Evolutionary conservation across 2,329 filamentous ascomycete species (phyloP), one percentile per base, ranked within the genome.

Genomic region (Pezicula rhizophila): DNA sequence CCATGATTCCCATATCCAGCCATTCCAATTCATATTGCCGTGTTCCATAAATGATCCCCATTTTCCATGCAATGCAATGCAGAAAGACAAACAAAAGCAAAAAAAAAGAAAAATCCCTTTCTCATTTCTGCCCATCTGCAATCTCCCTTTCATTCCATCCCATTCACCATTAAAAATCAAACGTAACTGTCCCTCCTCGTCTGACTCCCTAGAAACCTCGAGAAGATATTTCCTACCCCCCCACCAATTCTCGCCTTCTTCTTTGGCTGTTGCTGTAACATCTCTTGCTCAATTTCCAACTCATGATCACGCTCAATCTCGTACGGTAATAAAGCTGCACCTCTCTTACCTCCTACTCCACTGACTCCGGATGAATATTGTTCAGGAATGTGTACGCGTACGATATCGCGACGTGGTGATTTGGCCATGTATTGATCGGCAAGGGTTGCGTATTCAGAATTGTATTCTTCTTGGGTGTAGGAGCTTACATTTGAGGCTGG

Each of bases 401-500:
- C 60, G 20, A 55, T 46, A 26, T 63, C 60, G n/a, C 59, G 57
- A 7, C 44, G 28, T 54, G 46, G 28, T 49, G 50, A 5, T 39
- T 47, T 23, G 43, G 43, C 35, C 42, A 45, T 50, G 41, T 48
- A 52, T 14, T 18, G 43, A 18, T 40, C 46, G 31, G 49, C 51
- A n/a, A 48, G 42, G 23, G 42, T 49, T 49, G 38, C 50, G 49
- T 48, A 55, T 10, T 45, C 20, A 5, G 31, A 35, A 6, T 46
- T 49, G 23, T 52, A 43, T 18, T 60, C 55, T 20, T 62, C 60
- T 11, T 15, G 12, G 8, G 55, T 38, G 46, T 62, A 65, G 44
- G 59, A 62, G 41, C 59, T 55, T 45, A 66, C 51, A 43, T 56
- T 62, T 8, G 64, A 66, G n/a, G 58, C 58, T 31, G 66, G 66